Base-by-base conservation (phyloP, 768 basidiomycete species). In the Pleurotus sapidus region DNA sequence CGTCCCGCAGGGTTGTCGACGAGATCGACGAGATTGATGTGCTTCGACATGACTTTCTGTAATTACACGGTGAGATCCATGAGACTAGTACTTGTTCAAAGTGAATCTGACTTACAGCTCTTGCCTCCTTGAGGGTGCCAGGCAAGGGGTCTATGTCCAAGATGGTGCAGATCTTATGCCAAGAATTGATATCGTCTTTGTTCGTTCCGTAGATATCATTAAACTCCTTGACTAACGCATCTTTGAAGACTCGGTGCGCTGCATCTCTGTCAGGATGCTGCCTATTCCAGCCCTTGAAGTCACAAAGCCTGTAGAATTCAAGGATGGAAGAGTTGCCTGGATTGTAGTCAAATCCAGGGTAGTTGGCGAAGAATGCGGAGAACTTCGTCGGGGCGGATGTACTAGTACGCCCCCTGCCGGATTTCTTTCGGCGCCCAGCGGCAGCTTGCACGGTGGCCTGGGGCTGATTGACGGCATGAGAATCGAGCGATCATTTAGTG, bases 1-100 rank as follows among this genome's bases (percentile, higher is more conserved):
- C 30, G 30, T 0, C 30, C 30, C 0, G 43, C 50, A 25, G 15
- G 20, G 14, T 25, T 18, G 53, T 75, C 68, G 8, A 72, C 63
- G 9, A 78, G 57, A 57, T 78, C 77, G 5, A 76, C 68, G 17
- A 77, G 62, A 58, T 78, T 78, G 37, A 76, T 74, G 55, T 74
- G 67, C 0, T 65, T 68, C 7, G 48, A 48, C 11, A 50, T 40
- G 5, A 76, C 68, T 3, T 60, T 61, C 73, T 74, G 11, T 3
- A 54, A 20, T 20, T 20, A 20, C 20, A 20, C 20, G 20, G 20
- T 20, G 20, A 20, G 20, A 20, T 17, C 12, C 24, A 9, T 9
- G 18, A 20, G n/a, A 17, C 9, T 39, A 27, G 9, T 11, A 7
- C 15, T 7, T 8, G 12, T 18, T 49, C 18, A 49, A 34, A 46